Percentiles rank a stretch among this genome's conserved stretches.
Conservation (phyloP, 2,329 filamentous ascomycete species). For the Ophiostoma ips region DNA sequence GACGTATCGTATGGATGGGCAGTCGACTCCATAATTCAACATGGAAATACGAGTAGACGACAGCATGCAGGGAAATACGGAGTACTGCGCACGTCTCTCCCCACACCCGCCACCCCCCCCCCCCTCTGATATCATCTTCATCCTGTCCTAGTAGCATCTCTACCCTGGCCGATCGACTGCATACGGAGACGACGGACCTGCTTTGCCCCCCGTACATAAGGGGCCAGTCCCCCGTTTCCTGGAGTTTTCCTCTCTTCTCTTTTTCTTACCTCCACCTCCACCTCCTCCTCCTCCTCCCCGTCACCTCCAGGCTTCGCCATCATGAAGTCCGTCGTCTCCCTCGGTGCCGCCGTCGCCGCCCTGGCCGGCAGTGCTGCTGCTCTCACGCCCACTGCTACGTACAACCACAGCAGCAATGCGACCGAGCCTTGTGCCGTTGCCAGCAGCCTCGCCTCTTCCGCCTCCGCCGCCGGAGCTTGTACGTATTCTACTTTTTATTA, state of each 20-base stretch:
- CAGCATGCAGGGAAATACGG: background rate
- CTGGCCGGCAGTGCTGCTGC: slow-evolving; percentile 8
- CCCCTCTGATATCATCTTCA: background rate
- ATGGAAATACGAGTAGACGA: background rate
- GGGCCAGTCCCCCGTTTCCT: background rate
- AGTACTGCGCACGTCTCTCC: background rate
- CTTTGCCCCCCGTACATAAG: background rate
- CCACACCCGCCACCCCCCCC: background rate
- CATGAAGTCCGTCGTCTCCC: background rate
- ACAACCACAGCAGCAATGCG: background rate
- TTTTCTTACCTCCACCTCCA: background rate
- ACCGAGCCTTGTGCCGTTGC: slow-evolving; percentile 10
- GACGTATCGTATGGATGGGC: background rate
- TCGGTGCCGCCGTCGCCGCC: background rate
- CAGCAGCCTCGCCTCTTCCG: slow-evolving; percentile 13
- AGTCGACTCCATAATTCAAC: no score
- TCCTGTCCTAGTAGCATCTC: background rate
- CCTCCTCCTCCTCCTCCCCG: background rate
- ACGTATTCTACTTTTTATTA: no score
- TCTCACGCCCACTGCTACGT: background rate
- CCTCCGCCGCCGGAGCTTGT: slow-evolving; percentile 3
- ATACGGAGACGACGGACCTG: no score
- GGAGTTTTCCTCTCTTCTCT: background rate
- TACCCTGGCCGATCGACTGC: background rate
- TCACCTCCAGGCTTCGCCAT: no score